Conservation (phyloP, 495 filamentous ascomycete genomes). For the Penicillium waksmanii region DNA sequence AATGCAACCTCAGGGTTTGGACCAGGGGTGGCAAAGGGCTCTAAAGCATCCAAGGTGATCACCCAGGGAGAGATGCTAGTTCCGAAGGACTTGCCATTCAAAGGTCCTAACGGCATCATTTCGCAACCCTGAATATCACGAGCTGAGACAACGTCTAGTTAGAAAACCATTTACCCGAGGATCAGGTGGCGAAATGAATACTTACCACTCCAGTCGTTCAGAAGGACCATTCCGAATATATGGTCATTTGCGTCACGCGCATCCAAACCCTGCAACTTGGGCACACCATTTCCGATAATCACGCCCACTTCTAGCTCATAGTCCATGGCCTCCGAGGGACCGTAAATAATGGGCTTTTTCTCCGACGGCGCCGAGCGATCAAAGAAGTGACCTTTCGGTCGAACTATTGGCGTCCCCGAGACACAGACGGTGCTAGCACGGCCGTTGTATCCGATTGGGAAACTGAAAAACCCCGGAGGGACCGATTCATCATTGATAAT, state of each 20-base stretch:
- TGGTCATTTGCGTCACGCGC: constrained; percentile 62
- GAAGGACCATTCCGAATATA: constrained; percentile 81
- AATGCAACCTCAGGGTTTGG: constrained; percentile 59
- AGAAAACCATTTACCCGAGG: neutral
- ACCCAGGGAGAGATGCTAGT: constrained; percentile 84
- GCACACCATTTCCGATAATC: constrained; percentile 60
- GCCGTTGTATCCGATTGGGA: constrained; percentile 65
- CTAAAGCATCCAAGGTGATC: constrained; percentile 75
- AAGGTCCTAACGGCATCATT: constrained; percentile 41
- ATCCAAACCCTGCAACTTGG: constrained; percentile 19
- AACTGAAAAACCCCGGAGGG: constrained; percentile 39
- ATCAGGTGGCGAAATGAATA: constrained; percentile 37
- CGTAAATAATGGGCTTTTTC: constrained; percentile 47
- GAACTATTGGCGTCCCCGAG: constrained; percentile 67
- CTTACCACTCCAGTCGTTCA: constrained; percentile 88
- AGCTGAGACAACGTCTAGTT: constrained; percentile 21
- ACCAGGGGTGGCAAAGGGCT: constrained; percentile 55
- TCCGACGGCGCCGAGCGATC: constrained; percentile 28
- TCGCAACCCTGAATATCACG: constrained; percentile 43
- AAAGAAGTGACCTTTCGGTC: constrained; percentile 76
- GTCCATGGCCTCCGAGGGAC: constrained; percentile 65
- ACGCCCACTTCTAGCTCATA: constrained; percentile 83
- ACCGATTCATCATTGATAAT: constrained; percentile 41
- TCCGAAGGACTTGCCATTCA: constrained; percentile 77
- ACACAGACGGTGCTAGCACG: constrained; percentile 72